These are phyloP conservation scores for Sideroxylon spinosum DNA, from an alignment of 179 eudicot species.

Conservation along the genomic window DNA sequence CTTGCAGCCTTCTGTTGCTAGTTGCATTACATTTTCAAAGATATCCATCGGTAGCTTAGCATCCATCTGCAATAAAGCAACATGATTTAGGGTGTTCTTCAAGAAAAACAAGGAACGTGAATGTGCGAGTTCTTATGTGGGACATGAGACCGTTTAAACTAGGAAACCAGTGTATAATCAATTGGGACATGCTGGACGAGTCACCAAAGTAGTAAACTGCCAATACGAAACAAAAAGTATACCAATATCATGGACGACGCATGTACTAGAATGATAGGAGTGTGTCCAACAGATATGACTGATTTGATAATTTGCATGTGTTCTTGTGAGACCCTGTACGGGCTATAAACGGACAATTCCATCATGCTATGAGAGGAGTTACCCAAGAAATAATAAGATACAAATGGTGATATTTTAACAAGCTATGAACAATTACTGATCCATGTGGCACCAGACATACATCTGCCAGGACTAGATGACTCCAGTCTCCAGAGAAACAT, in stretches of 20 bases:
- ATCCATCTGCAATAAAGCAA: constrained; percentile 64
- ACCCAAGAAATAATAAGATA: no score
- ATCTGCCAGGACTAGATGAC: background rate
- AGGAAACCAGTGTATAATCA: background rate
- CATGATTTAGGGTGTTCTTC: background rate
- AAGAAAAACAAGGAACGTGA: background rate
- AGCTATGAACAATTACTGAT: no score
- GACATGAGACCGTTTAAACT: background rate
- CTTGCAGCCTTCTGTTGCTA: constrained; percentile 92
- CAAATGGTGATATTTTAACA: no score
- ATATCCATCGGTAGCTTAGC: constrained; percentile 71
- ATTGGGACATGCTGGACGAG: background rate
- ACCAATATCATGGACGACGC: background rate
- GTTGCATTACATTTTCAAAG: constrained; percentile 88
- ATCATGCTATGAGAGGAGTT: no score
- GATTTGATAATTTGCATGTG: background rate
- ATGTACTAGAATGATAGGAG: background rate
- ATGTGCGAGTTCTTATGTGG: background rate
- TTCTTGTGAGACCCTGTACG: background rate
- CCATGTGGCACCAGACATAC: background rate
- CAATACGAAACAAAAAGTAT: no score
- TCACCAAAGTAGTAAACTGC: background rate
- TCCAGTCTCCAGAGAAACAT: background rate
- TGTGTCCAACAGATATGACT: background rate
- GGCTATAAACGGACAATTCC: no score